These are phyloP conservation scores for Jackrogersella multiformis DNA, from an alignment of 495 filamentous ascomycete species.

Conservation along the genomic window DNA sequence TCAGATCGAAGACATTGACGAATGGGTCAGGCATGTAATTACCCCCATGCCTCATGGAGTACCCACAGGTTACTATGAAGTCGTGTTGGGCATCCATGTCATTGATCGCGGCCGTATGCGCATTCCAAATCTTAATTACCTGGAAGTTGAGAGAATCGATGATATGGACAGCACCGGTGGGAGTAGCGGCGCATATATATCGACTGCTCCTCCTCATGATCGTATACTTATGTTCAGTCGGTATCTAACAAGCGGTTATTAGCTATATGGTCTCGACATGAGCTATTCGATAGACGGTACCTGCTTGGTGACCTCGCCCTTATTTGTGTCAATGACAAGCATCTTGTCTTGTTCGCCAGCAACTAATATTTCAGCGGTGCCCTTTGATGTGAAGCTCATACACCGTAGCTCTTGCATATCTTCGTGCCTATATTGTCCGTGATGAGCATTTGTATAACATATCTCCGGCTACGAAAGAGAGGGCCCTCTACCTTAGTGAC, in stretches of 20 bases:
- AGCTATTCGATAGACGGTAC: conserved; percentile 49
- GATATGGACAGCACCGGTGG: conserved; percentile 83
- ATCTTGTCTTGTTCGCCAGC: conserved; percentile 87
- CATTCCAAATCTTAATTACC: conserved; percentile 85
- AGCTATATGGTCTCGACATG: conserved; percentile 12
- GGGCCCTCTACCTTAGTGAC: conserved; percentile 74
- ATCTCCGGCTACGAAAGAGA: neutral
- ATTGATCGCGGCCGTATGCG: conserved; percentile 82
- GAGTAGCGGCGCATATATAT: conserved; percentile 91
- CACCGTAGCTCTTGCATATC: conserved; percentile 86
- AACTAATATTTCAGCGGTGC: conserved; percentile 80
- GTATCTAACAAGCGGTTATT: conserved; percentile 58
- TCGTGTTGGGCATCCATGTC: conserved; percentile 96
- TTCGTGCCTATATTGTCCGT: conserved; percentile 60
- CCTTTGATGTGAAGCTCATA: conserved; percentile 92
- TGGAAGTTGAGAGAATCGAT: conserved; percentile 80
- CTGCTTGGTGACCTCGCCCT: conserved; percentile 78
- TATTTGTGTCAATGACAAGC: conserved; percentile 89
- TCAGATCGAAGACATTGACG: conserved; percentile 93
- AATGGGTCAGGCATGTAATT: conserved; percentile 82
- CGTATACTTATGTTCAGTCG: conserved; percentile 77
- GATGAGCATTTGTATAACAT: conserved; percentile 12
- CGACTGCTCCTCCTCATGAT: conserved; percentile 89
- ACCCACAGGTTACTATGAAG: conserved; percentile 94
- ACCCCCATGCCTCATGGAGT: conserved; percentile 69